Evolutionary conservation across 1,139 yeast genomes (phyloP).

Genomic region (Petasospora rhodanensis): DNA sequence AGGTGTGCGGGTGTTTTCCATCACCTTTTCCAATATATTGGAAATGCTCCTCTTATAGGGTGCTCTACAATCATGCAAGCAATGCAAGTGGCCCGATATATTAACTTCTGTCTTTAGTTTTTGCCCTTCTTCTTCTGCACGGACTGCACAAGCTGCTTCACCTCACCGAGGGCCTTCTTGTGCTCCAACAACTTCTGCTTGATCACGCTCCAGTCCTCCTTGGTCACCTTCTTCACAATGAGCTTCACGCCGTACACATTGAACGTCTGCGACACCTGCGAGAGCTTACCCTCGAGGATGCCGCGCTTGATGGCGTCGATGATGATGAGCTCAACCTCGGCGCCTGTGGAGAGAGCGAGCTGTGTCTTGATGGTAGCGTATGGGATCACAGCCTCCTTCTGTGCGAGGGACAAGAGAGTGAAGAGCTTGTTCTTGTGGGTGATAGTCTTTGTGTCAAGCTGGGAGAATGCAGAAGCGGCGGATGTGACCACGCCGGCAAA

Average conservation of each 20-base stretch:
- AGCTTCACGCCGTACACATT: slow-evolving; percentile 18
- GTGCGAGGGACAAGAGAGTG: slow-evolving; percentile 17
- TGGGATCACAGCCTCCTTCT: slow-evolving; percentile 9
- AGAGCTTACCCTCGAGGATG: slow-evolving; percentile 22
- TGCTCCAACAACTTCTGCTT: slow-evolving; percentile 19
- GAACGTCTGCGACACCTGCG: slow-evolving; percentile 18
- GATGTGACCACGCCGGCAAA: slow-evolving; percentile 12
- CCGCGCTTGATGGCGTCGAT: slow-evolving; percentile 22
- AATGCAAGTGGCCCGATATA: too few species aligned
- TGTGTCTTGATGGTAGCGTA: slow-evolving; percentile 14
- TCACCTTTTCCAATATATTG: too few species aligned
- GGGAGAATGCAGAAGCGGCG: slow-evolving; percentile 2
- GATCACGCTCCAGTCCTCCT: slow-evolving; percentile 21
- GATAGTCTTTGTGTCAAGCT: slow-evolving; percentile 11
- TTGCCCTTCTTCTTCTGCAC: slow-evolving; percentile 19
- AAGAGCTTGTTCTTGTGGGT: slow-evolving; percentile 18
- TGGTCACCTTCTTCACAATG: slow-evolving; percentile 15
- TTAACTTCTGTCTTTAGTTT: too few species aligned
- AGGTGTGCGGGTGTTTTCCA: too few species aligned
- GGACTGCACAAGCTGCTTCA: slow-evolving; percentile 19
- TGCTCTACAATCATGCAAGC: too few species aligned
- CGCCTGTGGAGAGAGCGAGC: slow-evolving; percentile 6
- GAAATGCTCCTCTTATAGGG: too few species aligned
- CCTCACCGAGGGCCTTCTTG: slow-evolving; percentile 22
- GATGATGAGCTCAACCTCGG: slow-evolving; percentile 21